These are phyloP conservation scores for Venturia effusa DNA, from an alignment of 2,329 filamentous ascomycete genomes.

Conservation along the genomic window DNA sequence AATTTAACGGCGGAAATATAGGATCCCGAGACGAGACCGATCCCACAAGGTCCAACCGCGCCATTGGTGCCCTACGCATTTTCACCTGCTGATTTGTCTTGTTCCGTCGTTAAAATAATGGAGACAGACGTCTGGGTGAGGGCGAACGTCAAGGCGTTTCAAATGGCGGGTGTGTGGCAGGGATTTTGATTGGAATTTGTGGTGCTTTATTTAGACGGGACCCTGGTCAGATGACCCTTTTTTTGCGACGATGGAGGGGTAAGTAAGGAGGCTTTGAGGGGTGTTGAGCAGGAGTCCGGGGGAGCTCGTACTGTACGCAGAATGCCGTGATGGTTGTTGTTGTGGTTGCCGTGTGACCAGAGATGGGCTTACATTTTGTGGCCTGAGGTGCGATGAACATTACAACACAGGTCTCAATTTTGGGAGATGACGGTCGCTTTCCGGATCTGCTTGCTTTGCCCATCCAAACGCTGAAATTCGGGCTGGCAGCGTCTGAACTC, in stretches of 20 bases:
- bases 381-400: background rate
- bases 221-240: background rate
- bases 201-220: background rate
- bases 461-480: too few species aligned
- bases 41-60: background rate
- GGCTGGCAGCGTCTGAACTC: too few species aligned
- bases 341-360: background rate
- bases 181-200: background rate
- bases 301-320: background rate
- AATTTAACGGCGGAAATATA: background rate
- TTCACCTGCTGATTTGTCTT: background rate
- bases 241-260: background rate
- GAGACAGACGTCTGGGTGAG: background rate
- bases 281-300: background rate
- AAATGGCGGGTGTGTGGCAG: background rate
- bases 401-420: background rate
- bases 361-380: background rate
- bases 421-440: background rate
- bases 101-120: background rate
- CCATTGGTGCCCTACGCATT: background rate
- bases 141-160: background rate
- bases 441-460: background rate
- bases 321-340: background rate
- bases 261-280: background rate
- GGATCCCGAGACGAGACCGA: background rate